Conservation (phyloP, 768 basidiomycete genomes). For the Asterophora lycoperdoides region DNA sequence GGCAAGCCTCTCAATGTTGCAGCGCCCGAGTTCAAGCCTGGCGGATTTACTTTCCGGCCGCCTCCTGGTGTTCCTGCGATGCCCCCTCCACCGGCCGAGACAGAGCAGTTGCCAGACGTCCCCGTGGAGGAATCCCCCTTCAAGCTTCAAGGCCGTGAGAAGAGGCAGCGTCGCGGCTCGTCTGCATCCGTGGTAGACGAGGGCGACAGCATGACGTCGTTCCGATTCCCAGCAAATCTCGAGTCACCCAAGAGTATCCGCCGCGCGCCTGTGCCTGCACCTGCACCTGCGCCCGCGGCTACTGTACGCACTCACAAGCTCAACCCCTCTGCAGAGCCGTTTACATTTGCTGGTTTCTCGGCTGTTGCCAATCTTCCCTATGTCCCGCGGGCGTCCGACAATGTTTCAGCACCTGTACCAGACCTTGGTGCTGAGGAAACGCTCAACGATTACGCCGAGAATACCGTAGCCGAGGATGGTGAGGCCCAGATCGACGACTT, state of each 20-base stretch:
- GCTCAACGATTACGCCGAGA: slow-evolving; percentile 32
- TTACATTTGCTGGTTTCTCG: slow-evolving; percentile 66
- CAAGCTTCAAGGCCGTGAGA: slow-evolving; percentile 72
- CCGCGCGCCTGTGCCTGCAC: slow-evolving; percentile 30
- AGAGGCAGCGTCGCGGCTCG: slow-evolving; percentile 63
- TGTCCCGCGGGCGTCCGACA: slow-evolving; percentile 23
- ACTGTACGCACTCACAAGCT: slow-evolving; percentile 21
- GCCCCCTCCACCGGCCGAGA: slow-evolving; percentile 31
- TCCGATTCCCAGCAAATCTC: slow-evolving; percentile 63
- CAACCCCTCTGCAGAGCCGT: slow-evolving; percentile 51
- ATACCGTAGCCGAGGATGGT: slow-evolving; percentile 30
- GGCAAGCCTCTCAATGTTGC: slow-evolving; percentile 74
- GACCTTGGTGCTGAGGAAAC: slow-evolving; percentile 20
- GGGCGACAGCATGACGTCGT: slow-evolving; percentile 66
- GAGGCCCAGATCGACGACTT: slow-evolving; percentile 22
- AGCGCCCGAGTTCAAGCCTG: slow-evolving; percentile 79
- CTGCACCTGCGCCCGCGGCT: neutral
- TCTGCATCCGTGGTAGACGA: slow-evolving; percentile 39
- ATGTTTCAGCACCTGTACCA: neutral
- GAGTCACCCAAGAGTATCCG: slow-evolving; percentile 49
- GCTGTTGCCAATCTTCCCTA: slow-evolving; percentile 32
- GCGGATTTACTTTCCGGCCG: slow-evolving; percentile 72
- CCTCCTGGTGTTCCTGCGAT: slow-evolving; percentile 63
- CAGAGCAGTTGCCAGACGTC: slow-evolving; percentile 26
- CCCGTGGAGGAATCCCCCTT: slow-evolving; percentile 39